Evolutionary conservation across 176 grass and related monocot genomes (phyloP), one percentile per base, ranked within the genome.

Genomic region (Oropetium thomaeum): DNA sequence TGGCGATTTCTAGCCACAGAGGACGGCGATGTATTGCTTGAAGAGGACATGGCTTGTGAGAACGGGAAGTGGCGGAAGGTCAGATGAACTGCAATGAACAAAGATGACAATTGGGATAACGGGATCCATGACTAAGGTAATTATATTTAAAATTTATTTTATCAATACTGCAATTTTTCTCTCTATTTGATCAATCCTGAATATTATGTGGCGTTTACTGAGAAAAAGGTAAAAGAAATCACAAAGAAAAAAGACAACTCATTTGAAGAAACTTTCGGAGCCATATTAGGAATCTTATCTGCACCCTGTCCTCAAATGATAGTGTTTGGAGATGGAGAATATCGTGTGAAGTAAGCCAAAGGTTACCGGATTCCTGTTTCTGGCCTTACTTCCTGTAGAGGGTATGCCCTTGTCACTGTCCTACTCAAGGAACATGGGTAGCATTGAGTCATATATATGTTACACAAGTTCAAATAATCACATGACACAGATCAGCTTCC

Each of bases 301-400:
- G 29, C 13, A 26, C 32, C 27, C 6, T 81, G 15, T 20, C 5
- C 16, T n/a, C 44, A 37, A 9, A 71, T 65, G 44, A 55, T 42
- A 55, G 27, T 14, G 64, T 13, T 13, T 81, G 23, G 48, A 75
- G 65, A 67, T 41, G 17, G 52, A 47, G 47, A 71, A 79, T 85
- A 59, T 38, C 79, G 66, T 63, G 71, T 70, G 38, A 31, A 15
- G 67, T 82, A 65, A 65, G 11, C 35, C 35, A 30, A 55, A 47
- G 75, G 47, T 25, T 31, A 65, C 22, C 11, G 22, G 73, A 83
- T 92, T 78, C 69, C 14, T 79, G 54, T 67, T 80, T 33, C 1
- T 34, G 57, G 8, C 67, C 47, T 95, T 95, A 82, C 92, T 95
- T 83, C 65, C 8, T n/a, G 44, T 48, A 2, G 10, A 67, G 67